These are phyloP conservation scores for Blepharisma undulans DNA, from an alignment of 169 alveolate genomes.

Conservation along the genomic window DNA sequence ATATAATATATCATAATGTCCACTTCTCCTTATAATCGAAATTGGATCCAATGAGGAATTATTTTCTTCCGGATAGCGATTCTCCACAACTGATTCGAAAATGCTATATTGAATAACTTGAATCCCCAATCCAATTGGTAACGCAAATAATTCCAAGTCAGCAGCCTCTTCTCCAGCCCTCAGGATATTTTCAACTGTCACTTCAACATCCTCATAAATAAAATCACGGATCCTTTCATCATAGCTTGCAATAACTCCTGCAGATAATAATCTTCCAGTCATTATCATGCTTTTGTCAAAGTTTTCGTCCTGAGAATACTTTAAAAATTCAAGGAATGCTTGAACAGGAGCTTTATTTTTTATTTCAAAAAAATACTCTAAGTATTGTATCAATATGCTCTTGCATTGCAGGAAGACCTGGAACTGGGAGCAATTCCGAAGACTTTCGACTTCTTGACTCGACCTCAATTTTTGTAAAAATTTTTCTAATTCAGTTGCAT, in stretches of 20 bases:
- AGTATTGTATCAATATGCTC: background rate
- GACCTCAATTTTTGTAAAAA: background rate
- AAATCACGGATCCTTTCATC: background rate
- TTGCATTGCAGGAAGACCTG: background rate
- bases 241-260: background rate
- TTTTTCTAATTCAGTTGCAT: background rate
- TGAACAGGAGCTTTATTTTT: background rate
- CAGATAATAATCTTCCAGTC: background rate
- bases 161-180: background rate
- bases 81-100: background rate
- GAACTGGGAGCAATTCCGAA: background rate
- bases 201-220: background rate
- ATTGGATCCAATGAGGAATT: background rate
- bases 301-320: background rate
- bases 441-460: background rate
- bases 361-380: background rate
- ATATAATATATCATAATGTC: conserved; percentile 28
- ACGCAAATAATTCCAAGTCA: background rate
- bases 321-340: background rate
- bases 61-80: background rate
- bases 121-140: background rate
- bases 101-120: conserved; percentile 28
- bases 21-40: background rate
- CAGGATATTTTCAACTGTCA: background rate
- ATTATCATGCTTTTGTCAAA: background rate